Percentiles rank a stretch among this genome's conserved stretches.
Conservation (phyloP, 2,329 filamentous ascomycete genomes). For the Teratosphaeria pseudoeucalypti region DNA sequence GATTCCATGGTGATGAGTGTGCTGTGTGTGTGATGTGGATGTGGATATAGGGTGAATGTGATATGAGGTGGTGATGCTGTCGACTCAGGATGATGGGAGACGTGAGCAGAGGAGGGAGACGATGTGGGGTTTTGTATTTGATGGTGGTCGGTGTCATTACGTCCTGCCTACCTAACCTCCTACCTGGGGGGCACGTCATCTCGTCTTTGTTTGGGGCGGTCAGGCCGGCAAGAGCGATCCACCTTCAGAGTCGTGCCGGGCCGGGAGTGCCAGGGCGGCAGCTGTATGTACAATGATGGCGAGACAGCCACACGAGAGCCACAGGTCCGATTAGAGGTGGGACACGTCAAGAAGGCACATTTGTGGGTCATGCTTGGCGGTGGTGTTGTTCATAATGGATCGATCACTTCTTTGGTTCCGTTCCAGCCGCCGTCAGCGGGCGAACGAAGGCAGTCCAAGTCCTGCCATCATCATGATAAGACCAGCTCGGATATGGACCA, state of each 20-base stretch:
- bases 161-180: neutral
- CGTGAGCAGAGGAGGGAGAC: neutral
- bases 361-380: neutral
- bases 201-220: neutral
- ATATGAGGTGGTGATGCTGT: neutral
- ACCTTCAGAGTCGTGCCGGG: neutral
- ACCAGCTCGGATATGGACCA: neutral
- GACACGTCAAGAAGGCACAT: neutral
- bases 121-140: neutral
- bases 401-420: too few relatives aligned
- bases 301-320: neutral
- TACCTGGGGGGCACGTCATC: neutral
- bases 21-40: neutral
- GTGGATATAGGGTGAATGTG: neutral
- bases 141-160: neutral
- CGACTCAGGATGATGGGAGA: neutral
- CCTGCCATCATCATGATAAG: too few relatives aligned
- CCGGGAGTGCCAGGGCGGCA: neutral
- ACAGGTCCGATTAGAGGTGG: neutral
- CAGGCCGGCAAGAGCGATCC: neutral
- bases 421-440: neutral
- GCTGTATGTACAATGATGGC: neutral
- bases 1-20: constrained; percentile 5
- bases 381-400: too few relatives aligned
- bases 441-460: neutral